phyloP scores from a whole-genome alignment of 805 yeast species.

The Kodamaea fukazawae region DNA sequence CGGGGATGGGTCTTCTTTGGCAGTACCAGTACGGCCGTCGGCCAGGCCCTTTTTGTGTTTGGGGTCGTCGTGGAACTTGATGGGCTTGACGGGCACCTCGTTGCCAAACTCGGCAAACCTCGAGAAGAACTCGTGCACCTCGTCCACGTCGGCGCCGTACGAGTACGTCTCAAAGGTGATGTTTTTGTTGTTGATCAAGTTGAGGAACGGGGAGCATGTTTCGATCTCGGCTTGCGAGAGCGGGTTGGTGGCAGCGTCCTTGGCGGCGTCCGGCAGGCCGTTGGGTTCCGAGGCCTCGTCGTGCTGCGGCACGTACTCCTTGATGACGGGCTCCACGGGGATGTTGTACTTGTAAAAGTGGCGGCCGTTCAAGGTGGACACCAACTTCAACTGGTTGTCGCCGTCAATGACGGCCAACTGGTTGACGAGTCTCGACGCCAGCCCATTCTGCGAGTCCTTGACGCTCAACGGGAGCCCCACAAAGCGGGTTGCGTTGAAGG shows the following conservation, averaged over 20 bases:
- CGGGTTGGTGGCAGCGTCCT: conserved; percentile 21
- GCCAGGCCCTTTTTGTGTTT: not conserved
- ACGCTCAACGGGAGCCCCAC: conserved; percentile 21
- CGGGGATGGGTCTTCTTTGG: too few relatives aligned
- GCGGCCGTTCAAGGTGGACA: conserved; percentile 38
- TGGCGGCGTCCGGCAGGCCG: not conserved
- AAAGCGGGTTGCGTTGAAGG: conserved; percentile 27
- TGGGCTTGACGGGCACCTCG: conserved; percentile 7
- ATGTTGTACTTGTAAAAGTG: conserved; percentile 36
- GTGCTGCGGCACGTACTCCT: not conserved
- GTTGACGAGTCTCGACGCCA: conserved; percentile 9
- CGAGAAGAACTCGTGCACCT: conserved; percentile 17
- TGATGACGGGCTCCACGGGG: conserved; percentile 4
- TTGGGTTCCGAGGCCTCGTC: not conserved
- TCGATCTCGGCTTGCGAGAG: conserved; percentile 56
- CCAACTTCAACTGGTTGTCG: conserved; percentile 27
- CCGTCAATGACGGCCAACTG: conserved; percentile 36
- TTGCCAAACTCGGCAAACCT: conserved; percentile 26
- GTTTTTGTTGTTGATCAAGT: conserved; percentile 29
- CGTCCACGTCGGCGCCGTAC: conserved; percentile 13
- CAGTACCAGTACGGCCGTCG: too few relatives aligned
- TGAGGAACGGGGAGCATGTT: conserved; percentile 44
- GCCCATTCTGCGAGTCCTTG: conserved; percentile 1
- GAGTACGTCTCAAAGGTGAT: conserved; percentile 31
- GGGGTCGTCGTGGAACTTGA: conserved; percentile 3